Conservation (phyloP, 352 stramenopile species). For the Phytophthora fragariae region DNA sequence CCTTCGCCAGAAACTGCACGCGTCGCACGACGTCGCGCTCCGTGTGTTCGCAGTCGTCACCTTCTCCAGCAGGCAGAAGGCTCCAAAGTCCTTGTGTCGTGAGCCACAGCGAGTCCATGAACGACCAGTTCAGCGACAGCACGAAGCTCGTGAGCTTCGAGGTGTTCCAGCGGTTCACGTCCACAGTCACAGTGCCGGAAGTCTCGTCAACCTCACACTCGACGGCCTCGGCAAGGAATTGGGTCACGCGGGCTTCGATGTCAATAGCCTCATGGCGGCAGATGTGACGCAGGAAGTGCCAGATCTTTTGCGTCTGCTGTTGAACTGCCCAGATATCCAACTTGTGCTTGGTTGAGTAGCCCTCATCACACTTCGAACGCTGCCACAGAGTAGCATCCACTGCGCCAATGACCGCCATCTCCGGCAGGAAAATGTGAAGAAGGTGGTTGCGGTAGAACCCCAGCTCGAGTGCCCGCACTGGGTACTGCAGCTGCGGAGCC, state of each 20-base stretch:
- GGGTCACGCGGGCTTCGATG: slow-evolving; percentile 43
- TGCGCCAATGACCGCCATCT: slow-evolving; percentile 75
- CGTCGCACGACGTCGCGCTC: slow-evolving; percentile 62
- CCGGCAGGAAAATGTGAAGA: slow-evolving; percentile 79
- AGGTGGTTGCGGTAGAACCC: slow-evolving; percentile 90
- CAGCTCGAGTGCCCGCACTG: slow-evolving; percentile 74
- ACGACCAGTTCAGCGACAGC: slow-evolving; percentile 76
- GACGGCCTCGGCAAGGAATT: slow-evolving; percentile 39
- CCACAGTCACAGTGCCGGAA: slow-evolving; percentile 35
- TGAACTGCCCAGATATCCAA: slow-evolving; percentile 47
- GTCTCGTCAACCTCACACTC: slow-evolving; percentile 34
- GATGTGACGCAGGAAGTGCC: slow-evolving; percentile 72
- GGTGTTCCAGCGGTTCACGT: slow-evolving; percentile 44
- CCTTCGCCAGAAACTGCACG: slow-evolving; percentile 64
- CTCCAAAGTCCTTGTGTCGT: slow-evolving; percentile 58
- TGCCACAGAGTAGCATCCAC: slow-evolving; percentile 53
- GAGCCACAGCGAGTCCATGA: slow-evolving; percentile 81
- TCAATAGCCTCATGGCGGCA: slow-evolving; percentile 67
- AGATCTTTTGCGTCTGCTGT: slow-evolving; percentile 57
- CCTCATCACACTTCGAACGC: slow-evolving; percentile 13
- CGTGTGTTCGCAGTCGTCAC: slow-evolving; percentile 22
- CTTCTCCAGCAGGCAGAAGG: slow-evolving; percentile 27
- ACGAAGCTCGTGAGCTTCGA: slow-evolving; percentile 65
- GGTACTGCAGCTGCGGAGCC: slow-evolving; percentile 59
- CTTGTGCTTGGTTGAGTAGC: slow-evolving; percentile 2